These are phyloP conservation scores for Aspergillus amoenus DNA, from an alignment of 2,329 filamentous ascomycete species.

Conservation along the genomic window DNA sequence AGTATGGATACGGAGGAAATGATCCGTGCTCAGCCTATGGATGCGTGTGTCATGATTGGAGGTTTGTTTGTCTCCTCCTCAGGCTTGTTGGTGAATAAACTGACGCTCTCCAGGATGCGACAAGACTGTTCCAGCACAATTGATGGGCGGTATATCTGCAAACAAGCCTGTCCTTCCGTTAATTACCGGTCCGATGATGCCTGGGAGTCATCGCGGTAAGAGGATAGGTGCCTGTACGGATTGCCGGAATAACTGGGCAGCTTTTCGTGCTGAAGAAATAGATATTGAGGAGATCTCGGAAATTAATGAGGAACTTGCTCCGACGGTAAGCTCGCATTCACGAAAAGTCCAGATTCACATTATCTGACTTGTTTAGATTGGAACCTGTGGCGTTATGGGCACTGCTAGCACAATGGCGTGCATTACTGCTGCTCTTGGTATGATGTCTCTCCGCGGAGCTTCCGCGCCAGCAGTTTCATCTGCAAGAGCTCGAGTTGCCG, in stretches of 20 bases:
- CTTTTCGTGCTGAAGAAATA: conserved; percentile 63
- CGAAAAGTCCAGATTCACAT: too few relatives aligned
- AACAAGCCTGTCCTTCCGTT: conserved; percentile 70
- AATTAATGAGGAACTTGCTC: conserved; percentile 71
- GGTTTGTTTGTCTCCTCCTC: conserved; percentile 49
- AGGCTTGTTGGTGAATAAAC: not conserved
- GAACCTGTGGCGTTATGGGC: conserved; percentile 60
- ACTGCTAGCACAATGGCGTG: conserved; percentile 60
- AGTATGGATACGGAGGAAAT: conserved; percentile 80
- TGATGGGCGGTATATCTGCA: conserved; percentile 74
- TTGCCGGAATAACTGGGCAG: conserved; percentile 72
- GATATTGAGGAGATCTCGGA: conserved; percentile 70
- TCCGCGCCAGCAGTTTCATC: conserved; percentile 56
- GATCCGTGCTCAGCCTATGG: conserved; percentile 69
- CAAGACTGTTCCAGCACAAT: conserved; percentile 70
- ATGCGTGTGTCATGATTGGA: conserved; percentile 67
- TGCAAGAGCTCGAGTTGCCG: conserved; percentile 52
- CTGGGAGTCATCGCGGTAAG: conserved; percentile 63
- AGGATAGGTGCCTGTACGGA: conserved; percentile 73
- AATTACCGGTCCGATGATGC: conserved; percentile 74
- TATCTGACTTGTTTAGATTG: conserved; percentile 30
- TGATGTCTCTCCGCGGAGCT: conserved; percentile 55
- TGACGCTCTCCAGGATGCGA: conserved; percentile 60
- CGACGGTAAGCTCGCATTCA: conserved; percentile 54
- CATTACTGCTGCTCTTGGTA: conserved; percentile 51